These are phyloP conservation scores for Lichtheimia corymbifera DNA, from an alignment of 371 early-diverging fungal species.

Conservation along the genomic window DNA sequence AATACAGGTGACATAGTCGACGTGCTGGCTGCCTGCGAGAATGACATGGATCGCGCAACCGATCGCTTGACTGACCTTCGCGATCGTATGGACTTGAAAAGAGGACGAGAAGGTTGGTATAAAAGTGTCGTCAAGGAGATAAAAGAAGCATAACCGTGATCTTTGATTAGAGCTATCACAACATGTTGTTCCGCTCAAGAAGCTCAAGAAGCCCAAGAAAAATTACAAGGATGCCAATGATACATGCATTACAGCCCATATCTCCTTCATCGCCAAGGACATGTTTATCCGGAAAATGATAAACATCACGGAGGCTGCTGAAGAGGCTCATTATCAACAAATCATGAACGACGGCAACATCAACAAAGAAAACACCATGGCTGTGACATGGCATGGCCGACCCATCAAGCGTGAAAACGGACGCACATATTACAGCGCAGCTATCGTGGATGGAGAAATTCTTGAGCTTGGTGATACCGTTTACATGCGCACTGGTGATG, in stretches of 20 bases:
- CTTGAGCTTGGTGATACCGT: constrained; percentile 28
- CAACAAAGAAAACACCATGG: constrained; percentile 16
- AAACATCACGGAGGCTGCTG: constrained; percentile 28
- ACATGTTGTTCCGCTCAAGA: background rate
- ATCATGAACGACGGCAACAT: background rate
- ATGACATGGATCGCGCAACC: no score
- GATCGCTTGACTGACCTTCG: no score
- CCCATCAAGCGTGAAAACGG: constrained; percentile 3
- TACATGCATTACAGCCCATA: constrained; percentile 50
- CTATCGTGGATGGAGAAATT: constrained; percentile 17
- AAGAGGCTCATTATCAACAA: constrained; percentile 7
- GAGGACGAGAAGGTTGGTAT: no score
- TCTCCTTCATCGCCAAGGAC: constrained; percentile 45
- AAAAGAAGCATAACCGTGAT: no score
- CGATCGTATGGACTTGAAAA: no score
- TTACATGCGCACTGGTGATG: constrained; percentile 21
- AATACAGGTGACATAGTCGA: no score
- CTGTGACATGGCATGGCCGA: constrained; percentile 15
- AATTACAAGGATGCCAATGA: constrained; percentile 1
- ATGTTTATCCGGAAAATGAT: constrained; percentile 42
- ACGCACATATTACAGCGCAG: constrained; percentile 18
- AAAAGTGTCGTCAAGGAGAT: no score
- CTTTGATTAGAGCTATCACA: no score
- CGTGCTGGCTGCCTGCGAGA: no score
- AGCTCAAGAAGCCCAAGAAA: background rate